Evolutionary conservation across 83 land plant species (phyloP), one percentile per base, ranked within the genome.

Genomic region (Picea abies): DNA sequence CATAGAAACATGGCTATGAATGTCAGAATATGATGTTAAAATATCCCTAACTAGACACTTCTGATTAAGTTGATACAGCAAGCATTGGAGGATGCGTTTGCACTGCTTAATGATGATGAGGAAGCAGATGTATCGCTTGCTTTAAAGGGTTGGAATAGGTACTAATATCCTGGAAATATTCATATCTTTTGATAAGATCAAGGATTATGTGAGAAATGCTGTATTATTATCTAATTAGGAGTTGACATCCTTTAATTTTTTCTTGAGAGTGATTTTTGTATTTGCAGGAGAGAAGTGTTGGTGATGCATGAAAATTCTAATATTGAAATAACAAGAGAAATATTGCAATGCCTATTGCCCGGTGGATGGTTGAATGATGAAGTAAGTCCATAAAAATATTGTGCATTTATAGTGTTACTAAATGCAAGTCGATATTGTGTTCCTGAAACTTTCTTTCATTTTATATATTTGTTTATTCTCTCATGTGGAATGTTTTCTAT

Each of bases 291-390:
- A 69, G 82, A 84, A 73, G 76, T 91, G 6, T 76, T 93, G 68
- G 91, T 91, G 79, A 44, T 82, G 58, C 93, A 93, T 85, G 80
- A 86, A 37, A 80, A 77, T 60, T 91, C 95, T 25, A 88, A 83
- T 65, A 93, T 93, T 86, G 90, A 88, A 47, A 91, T 93, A 39
- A 89, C 90, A 1, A 89, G 90, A 79, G 81, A 88, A 47, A 70
- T 60, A 26, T 63, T 93, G 78, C 89, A 86, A 82, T 93, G 95
- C 66, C 76, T 93, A 73, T 58, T 77, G 66, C 90, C 86, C 19
- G 84, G 85, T 23, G 88, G 86, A 72, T 93, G 95, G 95, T 86
- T 93, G 83, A 93, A 93, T 80, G 95, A 93, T 84, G 95, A 93
- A 91, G 95, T 93, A 67, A 75, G 80, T 76, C 19, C 15, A 0